phyloP scores from a whole-genome alignment of 306 rosid species.

The Glycine soja region DNA sequence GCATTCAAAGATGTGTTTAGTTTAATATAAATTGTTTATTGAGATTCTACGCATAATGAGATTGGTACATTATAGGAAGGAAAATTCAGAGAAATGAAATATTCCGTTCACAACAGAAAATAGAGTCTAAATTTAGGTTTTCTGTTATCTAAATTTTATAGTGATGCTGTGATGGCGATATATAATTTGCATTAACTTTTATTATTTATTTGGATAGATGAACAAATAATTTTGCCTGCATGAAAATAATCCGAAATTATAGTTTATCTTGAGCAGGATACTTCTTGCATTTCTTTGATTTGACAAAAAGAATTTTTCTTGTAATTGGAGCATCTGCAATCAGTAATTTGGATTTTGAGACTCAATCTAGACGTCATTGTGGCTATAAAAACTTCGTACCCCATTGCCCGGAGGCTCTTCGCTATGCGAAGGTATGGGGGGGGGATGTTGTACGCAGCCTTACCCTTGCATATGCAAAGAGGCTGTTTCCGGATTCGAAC shows the following conservation, averaged over 20 bases:
- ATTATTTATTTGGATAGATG: constrained; percentile 34
- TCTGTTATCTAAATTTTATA: constrained; percentile 18
- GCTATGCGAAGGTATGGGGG: too few species aligned
- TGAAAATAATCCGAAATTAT: constrained; percentile 34
- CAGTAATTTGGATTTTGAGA: constrained; percentile 23
- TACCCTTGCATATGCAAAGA: too few species aligned
- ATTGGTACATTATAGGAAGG: constrained; percentile 19
- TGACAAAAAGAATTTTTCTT: neutral
- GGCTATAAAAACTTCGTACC: too few species aligned
- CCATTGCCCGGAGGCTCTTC: too few species aligned
- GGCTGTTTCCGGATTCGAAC: too few species aligned
- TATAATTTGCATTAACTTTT: constrained; percentile 25
- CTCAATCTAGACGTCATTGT: constrained; percentile 6
- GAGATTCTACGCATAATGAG: constrained; percentile 22
- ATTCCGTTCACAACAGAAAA: neutral
- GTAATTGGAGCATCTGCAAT: constrained; percentile 22
- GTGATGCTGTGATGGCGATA: neutral
- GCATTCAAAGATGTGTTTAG: neutral
- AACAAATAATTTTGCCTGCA: neutral
- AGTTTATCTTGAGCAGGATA: constrained; percentile 16
- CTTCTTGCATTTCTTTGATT: constrained; percentile 16
- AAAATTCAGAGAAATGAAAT: constrained; percentile 2
- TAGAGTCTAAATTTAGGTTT: constrained; percentile 3
- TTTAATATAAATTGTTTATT: constrained; percentile 24
- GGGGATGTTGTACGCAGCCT: too few species aligned